Evolutionary conservation across 2,329 filamentous ascomycete genomes (phyloP), one percentile per base, ranked within the genome.

Genomic region (Bipolaris gigantea): DNA sequence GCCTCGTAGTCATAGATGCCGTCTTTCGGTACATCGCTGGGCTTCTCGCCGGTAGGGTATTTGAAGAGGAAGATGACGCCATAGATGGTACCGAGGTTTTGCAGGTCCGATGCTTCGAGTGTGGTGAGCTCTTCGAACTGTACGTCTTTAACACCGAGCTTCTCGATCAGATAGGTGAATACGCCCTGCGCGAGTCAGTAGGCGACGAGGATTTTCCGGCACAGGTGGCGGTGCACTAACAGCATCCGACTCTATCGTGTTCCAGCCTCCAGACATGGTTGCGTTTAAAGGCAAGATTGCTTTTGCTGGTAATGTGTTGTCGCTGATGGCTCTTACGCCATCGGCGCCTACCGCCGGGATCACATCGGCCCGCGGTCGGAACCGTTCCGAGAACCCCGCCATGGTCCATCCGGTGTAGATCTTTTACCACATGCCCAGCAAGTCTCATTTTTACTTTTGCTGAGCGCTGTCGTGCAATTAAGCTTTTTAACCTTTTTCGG

Each of bases 51-150:
- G 57, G 86, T 92, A 46, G 85, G 90, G 77, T 90, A 99, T 79
- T 97, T 97, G 86, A 99, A 99, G 74, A 99, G 90, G 77, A 99
- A 99, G 71, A 99, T 97, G 64, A 99, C 91, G 69, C 94, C 94
- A 78, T 96, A 95, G 48, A 96, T 52, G 30, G 70, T 72, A 47
- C 74, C 73, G 3, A 92, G 83, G 61, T 86, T 79, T 39, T 84
- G 82, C 11, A 95, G 83, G 53, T 84, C 83, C 48, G 90, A 85
- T 6, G 90, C 81, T 65, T 97, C 93, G 61, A 99, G 86, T 1
- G 90, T 89, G 54, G 97, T 85, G 61, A 99, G 86, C 79, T 99
- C 94, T 79, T 97, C 94, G 73, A 97, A 97, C 76, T 99, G 94
- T 2, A 97, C 91, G 71, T 90, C 86, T 75, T 92, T 89, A 66